Base-by-base conservation (phyloP, 2,329 filamentous ascomycete genomes). In the Cercospora nicotianae region DNA sequence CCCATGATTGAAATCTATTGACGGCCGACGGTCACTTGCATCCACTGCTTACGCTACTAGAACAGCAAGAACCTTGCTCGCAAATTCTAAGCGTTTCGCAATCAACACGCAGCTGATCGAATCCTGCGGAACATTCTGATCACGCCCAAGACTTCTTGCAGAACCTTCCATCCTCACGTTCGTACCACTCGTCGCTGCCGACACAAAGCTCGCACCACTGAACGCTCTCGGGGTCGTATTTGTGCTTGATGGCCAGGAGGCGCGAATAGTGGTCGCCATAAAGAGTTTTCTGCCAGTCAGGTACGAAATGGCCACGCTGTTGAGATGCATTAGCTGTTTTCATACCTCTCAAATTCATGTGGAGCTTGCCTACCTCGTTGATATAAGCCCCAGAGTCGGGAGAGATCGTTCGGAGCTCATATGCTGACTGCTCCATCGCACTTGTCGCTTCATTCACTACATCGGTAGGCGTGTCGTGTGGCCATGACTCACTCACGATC, bases 311-410 rank as follows among this genome's bases (percentile, higher is more conserved):
- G 59, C 28, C 20, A 5, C 59, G 31, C 28, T 48, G 13, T 64
- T 18, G 12, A 33, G 13, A 39, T 5, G 13, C 4, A 4, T n/a
- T n/a, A 23, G 26, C n/a, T 12, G 12, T 13, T 2, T 61, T 20
- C n/a, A 31, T 13, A 18, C 3, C 57, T 36, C 26, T 3, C 3
- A 12, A 13, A 6, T 23, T 20, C 53, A 36, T n/a, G 48, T 39
- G 10, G 65, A 26, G 23, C 31, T 33, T 65, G 31, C 58, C 58
- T 28, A 48, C 75, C 64, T 82, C 81, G 63, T 82, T 83, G 67
- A 80, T 69, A 68, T 83, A 83, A 3, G 74, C 73, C 6, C 80
- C 81, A 5, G 73, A 74, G 48, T 74, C 71, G 0, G 81, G 79
- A 0, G 79, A 78, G 6, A 80, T 67, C 3, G 72, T 74, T 67